A percentile compares a stretch with the other conserved stretches of the same genome.
Conservation (phyloP, 73 alveolate genomes). For the Tetrahymena borealis region DNA sequence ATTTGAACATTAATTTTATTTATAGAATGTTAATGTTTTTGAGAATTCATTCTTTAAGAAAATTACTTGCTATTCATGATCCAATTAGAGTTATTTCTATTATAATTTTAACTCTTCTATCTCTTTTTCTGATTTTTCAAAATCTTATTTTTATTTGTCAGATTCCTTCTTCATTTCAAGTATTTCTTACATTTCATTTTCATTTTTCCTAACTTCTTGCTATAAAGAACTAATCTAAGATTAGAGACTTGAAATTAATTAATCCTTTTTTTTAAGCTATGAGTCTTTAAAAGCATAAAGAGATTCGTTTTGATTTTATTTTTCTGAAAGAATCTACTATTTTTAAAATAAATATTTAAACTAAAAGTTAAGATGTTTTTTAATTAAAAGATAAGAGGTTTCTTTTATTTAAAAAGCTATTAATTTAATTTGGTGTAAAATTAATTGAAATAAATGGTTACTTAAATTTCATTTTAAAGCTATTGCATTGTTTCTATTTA, state of each 20-base stretch:
- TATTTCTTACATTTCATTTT: background rate
- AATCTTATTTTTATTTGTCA: background rate
- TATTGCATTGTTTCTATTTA: background rate
- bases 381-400: no score
- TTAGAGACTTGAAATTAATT: background rate
- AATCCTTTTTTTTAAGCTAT: background rate
- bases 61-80: background rate
- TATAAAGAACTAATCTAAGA: background rate
- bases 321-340: background rate
- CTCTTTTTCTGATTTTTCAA: background rate
- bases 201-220: background rate
- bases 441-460: background rate
- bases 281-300: background rate
- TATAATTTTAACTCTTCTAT: background rate
- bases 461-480: background rate
- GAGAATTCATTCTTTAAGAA: background rate
- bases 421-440: no score
- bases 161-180: background rate
- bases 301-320: background rate
- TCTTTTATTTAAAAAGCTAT: no score
- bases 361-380: no score
- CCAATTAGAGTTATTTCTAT: background rate
- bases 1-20: background rate
- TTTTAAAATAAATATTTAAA: background rate
- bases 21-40: background rate